phyloP scores from a whole-genome alignment of 345 rosid species.

The Syzygium jambos region DNA sequence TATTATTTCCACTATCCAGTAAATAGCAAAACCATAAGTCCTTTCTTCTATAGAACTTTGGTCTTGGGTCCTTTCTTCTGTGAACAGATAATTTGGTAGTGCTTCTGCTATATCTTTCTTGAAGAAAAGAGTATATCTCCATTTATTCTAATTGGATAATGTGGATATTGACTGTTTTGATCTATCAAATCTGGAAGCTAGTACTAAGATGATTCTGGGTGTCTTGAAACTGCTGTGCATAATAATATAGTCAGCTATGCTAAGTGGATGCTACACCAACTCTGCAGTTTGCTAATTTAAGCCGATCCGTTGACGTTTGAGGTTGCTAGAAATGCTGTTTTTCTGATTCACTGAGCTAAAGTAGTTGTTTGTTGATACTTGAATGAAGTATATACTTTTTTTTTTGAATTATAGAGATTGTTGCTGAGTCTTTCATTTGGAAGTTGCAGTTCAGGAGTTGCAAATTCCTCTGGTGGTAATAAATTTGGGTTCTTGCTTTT shows the following conservation, averaged over 20 bases:
- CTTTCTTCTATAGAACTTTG: background rate
- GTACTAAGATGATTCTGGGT: background rate
- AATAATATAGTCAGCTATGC: background rate
- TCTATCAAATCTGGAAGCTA: background rate
- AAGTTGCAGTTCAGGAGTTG: background rate
- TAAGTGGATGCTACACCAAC: background rate
- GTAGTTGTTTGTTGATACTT: background rate
- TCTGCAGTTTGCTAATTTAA: background rate
- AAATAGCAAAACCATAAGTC: background rate
- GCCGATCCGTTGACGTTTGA: background rate
- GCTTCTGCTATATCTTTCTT: background rate
- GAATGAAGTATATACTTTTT: background rate
- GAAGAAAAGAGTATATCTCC: background rate
- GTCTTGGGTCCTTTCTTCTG: background rate
- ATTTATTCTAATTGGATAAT: background rate
- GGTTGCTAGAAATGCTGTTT: background rate
- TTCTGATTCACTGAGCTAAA: background rate
- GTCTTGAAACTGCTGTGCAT: background rate
- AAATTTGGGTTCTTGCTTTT: background rate
- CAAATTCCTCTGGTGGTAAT: background rate
- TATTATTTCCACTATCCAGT: background rate
- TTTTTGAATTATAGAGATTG: background rate
- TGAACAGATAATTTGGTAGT: background rate
- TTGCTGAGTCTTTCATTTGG: background rate
- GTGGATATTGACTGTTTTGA: background rate